These are phyloP conservation scores for Ceratocystis eucalypticola DNA, from an alignment of 2,329 filamentous ascomycete genomes.

Conservation along the genomic window DNA sequence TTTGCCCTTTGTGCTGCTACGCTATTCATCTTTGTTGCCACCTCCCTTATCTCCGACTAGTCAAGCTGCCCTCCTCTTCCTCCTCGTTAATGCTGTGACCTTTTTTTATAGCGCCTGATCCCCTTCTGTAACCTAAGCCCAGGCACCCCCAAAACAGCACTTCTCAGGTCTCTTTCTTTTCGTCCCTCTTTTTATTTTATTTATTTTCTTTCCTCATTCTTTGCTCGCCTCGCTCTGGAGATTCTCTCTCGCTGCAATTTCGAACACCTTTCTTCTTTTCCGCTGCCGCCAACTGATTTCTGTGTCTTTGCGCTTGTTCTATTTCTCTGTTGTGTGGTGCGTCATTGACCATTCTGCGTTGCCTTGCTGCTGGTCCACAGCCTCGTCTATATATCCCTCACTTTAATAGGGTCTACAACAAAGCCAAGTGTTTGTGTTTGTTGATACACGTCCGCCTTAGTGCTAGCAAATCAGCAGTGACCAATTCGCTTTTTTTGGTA, in stretches of 20 bases:
- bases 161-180: background rate
- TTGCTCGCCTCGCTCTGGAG: background rate
- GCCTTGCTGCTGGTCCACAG: slow-evolving; percentile 2
- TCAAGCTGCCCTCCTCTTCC: background rate
- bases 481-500: background rate
- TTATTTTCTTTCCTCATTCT: background rate
- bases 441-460: background rate
- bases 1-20: background rate
- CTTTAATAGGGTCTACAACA: background rate
- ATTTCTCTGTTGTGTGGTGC: background rate
- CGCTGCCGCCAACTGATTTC: background rate
- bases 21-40: background rate
- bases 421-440: background rate
- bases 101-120: slow-evolving; percentile 4
- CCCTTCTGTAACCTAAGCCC: slow-evolving; percentile 1
- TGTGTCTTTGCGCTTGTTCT: background rate
- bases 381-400: slow-evolving; percentile 5
- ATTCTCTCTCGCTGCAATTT: background rate
- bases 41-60: background rate
- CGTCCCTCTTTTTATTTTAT: background rate
- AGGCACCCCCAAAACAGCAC: background rate
- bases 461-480: slow-evolving; percentile 2
- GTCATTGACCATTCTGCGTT: background rate
- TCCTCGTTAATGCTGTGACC: background rate
- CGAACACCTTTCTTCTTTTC: background rate